These are phyloP conservation scores for Scenedesmus sp. DNA, from an alignment of 163 green algal species.

Conservation along the genomic window DNA sequence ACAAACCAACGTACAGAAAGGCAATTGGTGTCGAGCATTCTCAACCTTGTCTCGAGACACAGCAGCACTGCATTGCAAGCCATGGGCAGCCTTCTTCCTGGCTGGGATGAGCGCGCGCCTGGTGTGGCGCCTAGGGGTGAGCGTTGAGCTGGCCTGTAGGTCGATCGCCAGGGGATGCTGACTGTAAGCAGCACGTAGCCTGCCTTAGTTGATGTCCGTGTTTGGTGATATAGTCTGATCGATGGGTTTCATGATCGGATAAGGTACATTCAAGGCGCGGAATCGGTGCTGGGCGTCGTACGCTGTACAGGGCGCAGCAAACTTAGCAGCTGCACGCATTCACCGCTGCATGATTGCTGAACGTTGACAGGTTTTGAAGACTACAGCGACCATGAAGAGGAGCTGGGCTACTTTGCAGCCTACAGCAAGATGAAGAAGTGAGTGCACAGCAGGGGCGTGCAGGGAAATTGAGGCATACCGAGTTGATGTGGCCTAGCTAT, in stretches of 20 bases:
- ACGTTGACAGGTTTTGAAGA: conserved; percentile 12
- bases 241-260: background rate
- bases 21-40: background rate
- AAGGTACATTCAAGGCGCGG: background rate
- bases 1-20: background rate
- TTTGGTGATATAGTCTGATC: background rate
- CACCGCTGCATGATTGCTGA: background rate
- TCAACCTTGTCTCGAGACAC: background rate
- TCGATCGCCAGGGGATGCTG: background rate
- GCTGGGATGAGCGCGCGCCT: conserved; percentile 34
- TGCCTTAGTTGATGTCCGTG: background rate
- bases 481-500: background rate
- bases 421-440: conserved; percentile 39
- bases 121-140: conserved; percentile 39
- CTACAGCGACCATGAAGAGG: conserved; percentile 21
- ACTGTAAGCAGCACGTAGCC: background rate
- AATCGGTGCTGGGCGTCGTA: background rate
- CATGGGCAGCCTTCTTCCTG: conserved; percentile 42
- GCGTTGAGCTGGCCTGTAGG: background rate
- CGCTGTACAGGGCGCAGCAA: background rate
- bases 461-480: background rate
- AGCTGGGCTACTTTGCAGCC: conserved; percentile 37
- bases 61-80: background rate
- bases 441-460: background rate
- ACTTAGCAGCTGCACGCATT: background rate